Percentiles rank a stretch among this genome's conserved stretches.
phyloP scores from a whole-genome alignment of 2,329 filamentous ascomycete genomes.

The Trichoderma koningiopsis region DNA sequence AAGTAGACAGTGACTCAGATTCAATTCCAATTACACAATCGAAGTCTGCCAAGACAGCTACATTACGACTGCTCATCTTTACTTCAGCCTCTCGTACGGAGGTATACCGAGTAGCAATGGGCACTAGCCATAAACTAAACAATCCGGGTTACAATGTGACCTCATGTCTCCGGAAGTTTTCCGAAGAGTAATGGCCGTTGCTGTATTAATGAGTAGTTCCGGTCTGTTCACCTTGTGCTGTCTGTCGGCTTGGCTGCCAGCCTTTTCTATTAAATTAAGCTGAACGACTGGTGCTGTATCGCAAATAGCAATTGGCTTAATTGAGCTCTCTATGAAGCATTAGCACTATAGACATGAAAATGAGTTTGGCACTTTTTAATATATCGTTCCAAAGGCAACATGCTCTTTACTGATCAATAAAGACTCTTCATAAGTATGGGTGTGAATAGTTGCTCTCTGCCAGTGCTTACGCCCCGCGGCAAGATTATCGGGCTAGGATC shows the following conservation, averaged over 20 bases:
- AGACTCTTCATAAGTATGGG: too few species aligned
- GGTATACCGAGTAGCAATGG: not conserved
- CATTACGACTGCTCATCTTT: not conserved
- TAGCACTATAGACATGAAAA: not conserved
- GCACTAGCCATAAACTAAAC: too few species aligned
- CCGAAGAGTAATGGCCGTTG: not conserved
- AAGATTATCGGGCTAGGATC: conserved; percentile 7
- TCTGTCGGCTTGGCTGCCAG: not conserved
- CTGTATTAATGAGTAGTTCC: not conserved
- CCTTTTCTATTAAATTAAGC: not conserved
- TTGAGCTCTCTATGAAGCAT: not conserved
- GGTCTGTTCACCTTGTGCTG: not conserved
- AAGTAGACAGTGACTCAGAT: not conserved
- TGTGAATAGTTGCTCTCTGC: not conserved
- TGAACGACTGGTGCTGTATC: not conserved
- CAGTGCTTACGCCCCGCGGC: not conserved
- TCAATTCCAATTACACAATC: not conserved
- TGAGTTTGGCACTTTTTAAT: not conserved
- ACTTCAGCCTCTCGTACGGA: not conserved
- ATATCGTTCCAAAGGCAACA: not conserved
- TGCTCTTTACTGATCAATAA: not conserved
- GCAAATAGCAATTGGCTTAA: not conserved
- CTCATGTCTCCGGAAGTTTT: not conserved
- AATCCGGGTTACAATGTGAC: too few species aligned
- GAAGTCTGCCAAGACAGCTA: not conserved